These are phyloP conservation scores for Picea glauca DNA, from an alignment of 75 land plant species.

Conservation along the genomic window DNA sequence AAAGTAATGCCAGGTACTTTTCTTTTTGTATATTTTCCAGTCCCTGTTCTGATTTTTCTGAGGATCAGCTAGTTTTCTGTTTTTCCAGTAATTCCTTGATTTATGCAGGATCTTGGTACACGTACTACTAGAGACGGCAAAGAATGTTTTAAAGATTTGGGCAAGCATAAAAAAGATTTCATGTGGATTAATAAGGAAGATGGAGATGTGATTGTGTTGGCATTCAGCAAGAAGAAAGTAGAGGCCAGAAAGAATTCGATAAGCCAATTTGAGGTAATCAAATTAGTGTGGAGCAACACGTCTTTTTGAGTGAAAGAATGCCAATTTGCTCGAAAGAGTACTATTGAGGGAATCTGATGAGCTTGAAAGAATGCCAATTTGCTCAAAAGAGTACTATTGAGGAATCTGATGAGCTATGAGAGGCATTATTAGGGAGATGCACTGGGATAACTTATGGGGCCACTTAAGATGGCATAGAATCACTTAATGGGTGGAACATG, in stretches of 20 bases:
- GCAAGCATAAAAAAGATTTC: constrained; percentile 85
- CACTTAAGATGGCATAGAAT: too few species aligned
- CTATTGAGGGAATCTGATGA: too few species aligned
- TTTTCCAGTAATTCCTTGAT: not conserved
- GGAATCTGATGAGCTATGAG: too few species aligned
- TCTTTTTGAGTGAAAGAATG: too few species aligned
- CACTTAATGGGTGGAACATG: too few species aligned
- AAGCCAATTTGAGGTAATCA: constrained; percentile 78
- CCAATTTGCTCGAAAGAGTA: too few species aligned
- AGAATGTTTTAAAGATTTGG: constrained; percentile 77
- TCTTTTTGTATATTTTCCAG: not conserved
- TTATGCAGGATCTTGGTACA: constrained; percentile 87
- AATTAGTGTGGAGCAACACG: not conserved
- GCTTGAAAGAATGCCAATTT: too few species aligned
- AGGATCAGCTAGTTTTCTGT: not conserved
- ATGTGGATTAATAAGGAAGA: constrained; percentile 74
- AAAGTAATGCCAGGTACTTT: constrained; percentile 49
- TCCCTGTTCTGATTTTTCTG: not conserved
- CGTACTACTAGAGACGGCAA: constrained; percentile 89
- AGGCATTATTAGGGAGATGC: too few species aligned
- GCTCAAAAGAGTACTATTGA: too few species aligned
- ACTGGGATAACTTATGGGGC: too few species aligned
- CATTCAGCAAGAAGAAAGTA: constrained; percentile 97
- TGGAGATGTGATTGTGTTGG: constrained; percentile 95
- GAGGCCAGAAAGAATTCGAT: constrained; percentile 96